Conservation (phyloP, 192 early-diverging fungal genomes). For the Coemansia sp. region DNA sequence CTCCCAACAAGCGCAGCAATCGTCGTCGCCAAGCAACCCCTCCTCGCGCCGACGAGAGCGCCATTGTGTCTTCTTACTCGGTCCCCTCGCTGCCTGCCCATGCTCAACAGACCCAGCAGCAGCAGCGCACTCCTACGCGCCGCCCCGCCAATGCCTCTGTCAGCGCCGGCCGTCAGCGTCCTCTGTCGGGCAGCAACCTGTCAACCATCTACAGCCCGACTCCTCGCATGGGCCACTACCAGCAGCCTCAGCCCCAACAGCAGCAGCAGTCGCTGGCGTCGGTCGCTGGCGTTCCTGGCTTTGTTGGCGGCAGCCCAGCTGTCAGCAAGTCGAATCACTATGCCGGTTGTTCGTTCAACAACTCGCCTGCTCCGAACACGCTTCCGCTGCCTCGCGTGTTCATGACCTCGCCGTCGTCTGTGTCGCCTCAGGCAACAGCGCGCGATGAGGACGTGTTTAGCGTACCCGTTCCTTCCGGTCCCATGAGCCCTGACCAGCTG, state of each 20-base stretch:
- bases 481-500: constrained; percentile 11
- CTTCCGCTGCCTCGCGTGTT: constrained; percentile 49
- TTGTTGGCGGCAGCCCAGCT: constrained; percentile 19
- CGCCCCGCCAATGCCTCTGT: neutral
- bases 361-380: constrained; percentile 45
- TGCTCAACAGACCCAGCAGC: neutral
- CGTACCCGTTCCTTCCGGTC: neutral
- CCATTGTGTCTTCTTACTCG: neutral
- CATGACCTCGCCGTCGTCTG: constrained; percentile 22
- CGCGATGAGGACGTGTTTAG: constrained; percentile 49
- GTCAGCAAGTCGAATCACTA: constrained; percentile 34
- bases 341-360: constrained; percentile 53
- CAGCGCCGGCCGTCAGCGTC: constrained; percentile 5
- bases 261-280: constrained; percentile 2
- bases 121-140: constrained; percentile 26
- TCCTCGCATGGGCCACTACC: constrained; percentile 6
- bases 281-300: neutral
- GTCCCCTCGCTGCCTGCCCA: neutral
- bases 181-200: constrained; percentile 12
- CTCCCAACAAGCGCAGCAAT: constrained; percentile 4
- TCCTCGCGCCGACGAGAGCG: neutral
- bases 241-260: neutral
- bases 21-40: constrained; percentile 26
- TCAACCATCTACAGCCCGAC: constrained; percentile 13
- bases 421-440: neutral